Base-by-base conservation (phyloP, 345 rosid species). In the Ceriops decandra region DNA sequence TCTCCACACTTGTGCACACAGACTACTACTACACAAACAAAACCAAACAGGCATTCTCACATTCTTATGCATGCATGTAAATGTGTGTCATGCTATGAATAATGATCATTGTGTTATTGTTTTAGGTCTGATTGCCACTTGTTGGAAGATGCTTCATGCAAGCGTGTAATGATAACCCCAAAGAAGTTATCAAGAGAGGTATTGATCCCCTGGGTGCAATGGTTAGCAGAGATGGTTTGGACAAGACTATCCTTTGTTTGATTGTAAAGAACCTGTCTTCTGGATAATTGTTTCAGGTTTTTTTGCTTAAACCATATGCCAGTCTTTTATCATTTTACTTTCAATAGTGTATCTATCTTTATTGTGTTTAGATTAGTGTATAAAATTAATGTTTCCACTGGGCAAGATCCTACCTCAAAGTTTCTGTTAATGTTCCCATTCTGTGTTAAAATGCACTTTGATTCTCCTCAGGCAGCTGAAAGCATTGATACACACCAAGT, bases 81-180 rank as follows among this genome's bases (percentile, higher is more conserved):
- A 33, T 33, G 36, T 33, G 10, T 1, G 2, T 33, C 58, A 36
- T 36, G 61, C 62, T 7, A 33, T 7, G 36, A 33, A 33, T 65
- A 27, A 38, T 26, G 30, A 36, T 66, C 42, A 42, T 56, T 58
- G 72, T 21, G 56, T 59, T 46, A 71, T 70, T 68, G 36, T 70
- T 74, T 66, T 76, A 93, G 97, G 90, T 93, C 97, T 74, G 90
- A 88, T 79, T 73, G 78, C 32, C 67, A 62, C 57, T 85, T 75
- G 72, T 63, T 93, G 38, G 92, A 87, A 85, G 85, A 85, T 82
- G 90, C 96, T 69, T 64, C 89, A 22, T 86, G 97, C 69, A 85
- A 85, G 76, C 90, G 96, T 60, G 77, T 84, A 59, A 90, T 93
- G 89, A 69, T 93, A 52, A 88, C 97, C 36, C 93, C 89, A 96